These are phyloP conservation scores for Diutina mesorugosa DNA, from an alignment of 1,139 yeast genomes.

Conservation along the genomic window DNA sequence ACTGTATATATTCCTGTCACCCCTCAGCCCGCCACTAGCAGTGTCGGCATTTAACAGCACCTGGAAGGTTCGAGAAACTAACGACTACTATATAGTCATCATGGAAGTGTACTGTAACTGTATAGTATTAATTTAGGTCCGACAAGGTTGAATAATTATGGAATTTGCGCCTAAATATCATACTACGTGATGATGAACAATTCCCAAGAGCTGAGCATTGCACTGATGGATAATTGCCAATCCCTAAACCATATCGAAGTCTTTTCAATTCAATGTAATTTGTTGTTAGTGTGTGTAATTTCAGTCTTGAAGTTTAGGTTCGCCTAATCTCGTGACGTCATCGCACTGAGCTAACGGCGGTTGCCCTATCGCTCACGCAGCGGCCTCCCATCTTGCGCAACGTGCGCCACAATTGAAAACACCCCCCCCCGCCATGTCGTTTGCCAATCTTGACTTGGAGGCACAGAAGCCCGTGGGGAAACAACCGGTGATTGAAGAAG, in stretches of 20 bases:
- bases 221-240: too few species aligned
- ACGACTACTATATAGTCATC: too few species aligned
- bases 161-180: too few species aligned
- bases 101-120: too few species aligned
- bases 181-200: too few species aligned
- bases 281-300: too few species aligned
- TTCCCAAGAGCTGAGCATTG: too few species aligned
- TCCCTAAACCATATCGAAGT: too few species aligned
- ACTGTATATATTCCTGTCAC: neutral
- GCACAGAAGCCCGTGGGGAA: conserved; percentile 26
- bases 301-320: too few species aligned
- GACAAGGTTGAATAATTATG: too few species aligned
- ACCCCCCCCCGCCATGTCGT: conserved; percentile 30
- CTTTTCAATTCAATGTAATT: too few species aligned
- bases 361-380: neutral
- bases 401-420: neutral
- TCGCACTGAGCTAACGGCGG: neutral
- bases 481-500: neutral
- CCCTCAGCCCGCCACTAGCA: neutral
- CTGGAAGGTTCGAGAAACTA: neutral
- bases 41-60: neutral
- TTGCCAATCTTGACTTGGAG: conserved; percentile 45
- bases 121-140: too few species aligned
- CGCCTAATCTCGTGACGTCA: neutral
- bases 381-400: neutral